Evolutionary conservation across 208 protist species (phyloP).

Genomic region (Crithidia mellificae): DNA sequence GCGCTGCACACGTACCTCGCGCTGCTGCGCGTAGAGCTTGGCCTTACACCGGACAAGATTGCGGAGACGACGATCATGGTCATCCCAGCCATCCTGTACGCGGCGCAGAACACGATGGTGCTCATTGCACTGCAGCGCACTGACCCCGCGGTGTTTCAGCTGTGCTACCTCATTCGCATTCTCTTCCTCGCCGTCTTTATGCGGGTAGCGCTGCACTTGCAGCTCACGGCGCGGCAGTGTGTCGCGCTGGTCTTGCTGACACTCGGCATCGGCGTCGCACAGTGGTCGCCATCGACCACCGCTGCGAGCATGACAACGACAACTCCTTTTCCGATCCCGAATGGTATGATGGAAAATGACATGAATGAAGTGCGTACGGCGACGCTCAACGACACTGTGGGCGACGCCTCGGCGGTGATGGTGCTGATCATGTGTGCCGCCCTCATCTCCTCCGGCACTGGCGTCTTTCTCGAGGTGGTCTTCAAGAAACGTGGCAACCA

Average conservation of each 20-base stretch:
- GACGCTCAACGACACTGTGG: too few species aligned
- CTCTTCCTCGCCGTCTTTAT: conserved; percentile 56
- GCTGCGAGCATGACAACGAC: too few species aligned
- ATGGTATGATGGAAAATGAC: too few species aligned
- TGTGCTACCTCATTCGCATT: conserved; percentile 66
- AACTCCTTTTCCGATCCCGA: too few species aligned
- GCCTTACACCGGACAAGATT: too few species aligned
- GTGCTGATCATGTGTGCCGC: too few species aligned
- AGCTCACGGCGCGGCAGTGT: conserved; percentile 54
- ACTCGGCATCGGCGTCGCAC: conserved; percentile 42
- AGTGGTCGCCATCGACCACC: too few species aligned
- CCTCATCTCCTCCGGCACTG: too few species aligned
- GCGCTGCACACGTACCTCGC: too few species aligned
- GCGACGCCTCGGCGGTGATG: too few species aligned
- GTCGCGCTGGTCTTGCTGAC: conserved; percentile 41
- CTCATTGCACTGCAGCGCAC: conserved; percentile 49
- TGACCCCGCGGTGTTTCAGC: conserved; percentile 63
- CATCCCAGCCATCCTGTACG: conserved; percentile 58
- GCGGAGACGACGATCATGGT: conserved; percentile 45
- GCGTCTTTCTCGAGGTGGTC: conserved; percentile 63
- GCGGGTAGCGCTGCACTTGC: conserved; percentile 22
- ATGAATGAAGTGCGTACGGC: too few species aligned
- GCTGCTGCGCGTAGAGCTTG: too few species aligned
- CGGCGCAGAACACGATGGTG: conserved; percentile 55
- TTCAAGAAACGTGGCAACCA: conserved; percentile 50